Base-by-base conservation (phyloP, 441 rosid species). In the Arabidopsis lyrata region DNA sequence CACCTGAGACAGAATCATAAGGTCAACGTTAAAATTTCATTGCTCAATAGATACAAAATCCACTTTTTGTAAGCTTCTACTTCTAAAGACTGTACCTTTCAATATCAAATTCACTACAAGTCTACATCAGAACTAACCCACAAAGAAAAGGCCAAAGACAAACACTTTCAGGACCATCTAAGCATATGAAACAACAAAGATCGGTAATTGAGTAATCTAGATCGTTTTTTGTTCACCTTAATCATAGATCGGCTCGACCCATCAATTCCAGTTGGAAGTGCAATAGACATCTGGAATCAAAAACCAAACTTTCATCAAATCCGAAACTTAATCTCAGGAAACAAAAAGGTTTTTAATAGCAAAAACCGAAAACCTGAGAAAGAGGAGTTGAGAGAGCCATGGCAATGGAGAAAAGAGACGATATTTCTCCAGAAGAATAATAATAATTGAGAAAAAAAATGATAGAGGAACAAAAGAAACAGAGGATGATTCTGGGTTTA, bases 1-100 rank as follows among this genome's bases (percentile, higher is more conserved):
- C 29, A 85, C 69, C 99, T 95, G 87, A 83, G 81, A 74, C 78
- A 81, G 60, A 66, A 32, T 24, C 10, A 39, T 57, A 56, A 36
- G 36, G 47, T 16, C 22, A 15, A 47, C 22, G 22, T 8, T 29
- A 6, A 11, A 18, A 1, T 0, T 1, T 18, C 20, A 18, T 18
- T 18, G 20, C 1, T 18, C 20, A 18, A 18, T 18, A 49, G 20
- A 65, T 57, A n/a, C 45, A 68, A 53, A 60, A 12, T 22, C 49
- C 14, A 52, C 35, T 42, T 72, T 63, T 57, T 68, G 59, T 48
- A 53, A 56, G 47, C 75, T 55, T 29, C 53, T 14, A 35, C 41
- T 42, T 36, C 0, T 34, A 67, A 70, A 70, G 71, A 63, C 16
- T 63, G 70, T 27, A 55, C 39, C 75, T 69, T 69, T 63, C 75